Evolutionary conservation across 73 alveolate species (phyloP), one percentile per base, ranked within the genome.

Genomic region (Paraurostyla sp.): DNA sequence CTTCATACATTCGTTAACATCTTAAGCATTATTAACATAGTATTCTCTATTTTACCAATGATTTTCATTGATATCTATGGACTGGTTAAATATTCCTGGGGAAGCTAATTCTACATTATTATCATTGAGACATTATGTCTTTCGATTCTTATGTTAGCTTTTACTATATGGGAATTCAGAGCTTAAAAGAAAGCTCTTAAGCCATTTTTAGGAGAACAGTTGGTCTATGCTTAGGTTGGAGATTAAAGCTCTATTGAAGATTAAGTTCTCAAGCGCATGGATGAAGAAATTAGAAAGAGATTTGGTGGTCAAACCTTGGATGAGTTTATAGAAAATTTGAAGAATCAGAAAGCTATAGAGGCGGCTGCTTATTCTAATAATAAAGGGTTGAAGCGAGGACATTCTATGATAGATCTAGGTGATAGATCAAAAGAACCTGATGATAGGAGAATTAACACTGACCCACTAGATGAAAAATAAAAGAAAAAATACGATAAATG

Each of bases 241-340:
- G 69, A 54, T 6, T 4, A 6, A 20, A 35, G 40, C 30, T 4
- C 23, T 54, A 35, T 35, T 54, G 69, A 54, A 54, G 69, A 54
- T 13, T 4, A 35, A 7, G 23, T 54, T 18, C 15, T 54, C 40
- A 54, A 54, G 23, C 6, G 15, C 9, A 20, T 54, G 15, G 69
- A 54, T 18, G 69, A 54, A 35, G 23, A 35, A 54, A 13, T 54
- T 7, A 54, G 23, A 54, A 54, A 18, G 69, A 7, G 27, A 48
- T 49, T 33, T 48, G 40, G 40, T 73, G 86, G 86, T 9, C 7
- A 45, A n/a, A 25, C 71, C n/a, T 43, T 73, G 86, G 86, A 73
- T 16, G 86, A 73, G 32, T 73, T 33, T 29, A 41, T 73, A 3
- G 40, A 49, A 33, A 41, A 49, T 48, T 50, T 73, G 2, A 41